Evolutionary conservation across 805 yeast species (phyloP), one percentile per base, ranked within the genome.

Genomic region (Ogataea populi-albae): DNA sequence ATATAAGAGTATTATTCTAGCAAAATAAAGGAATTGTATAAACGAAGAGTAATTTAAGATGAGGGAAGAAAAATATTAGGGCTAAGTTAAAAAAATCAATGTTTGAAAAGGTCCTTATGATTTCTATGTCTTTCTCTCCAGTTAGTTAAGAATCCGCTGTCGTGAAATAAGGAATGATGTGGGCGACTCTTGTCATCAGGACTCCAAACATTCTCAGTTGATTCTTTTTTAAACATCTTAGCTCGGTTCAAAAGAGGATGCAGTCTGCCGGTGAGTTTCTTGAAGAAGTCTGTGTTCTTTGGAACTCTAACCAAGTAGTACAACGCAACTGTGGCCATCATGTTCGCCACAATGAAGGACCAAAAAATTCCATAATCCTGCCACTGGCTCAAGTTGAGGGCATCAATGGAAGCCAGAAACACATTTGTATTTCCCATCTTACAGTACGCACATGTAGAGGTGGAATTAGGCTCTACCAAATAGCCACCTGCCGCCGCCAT

Each of bases 251-350:
- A 6, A 5, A 23, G 7, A 10, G 37, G 34, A 5, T 29, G 33
- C 5, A 38, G 10, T n/a, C 23, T 23, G 4, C 38, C 35, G 4
- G 21, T 6, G 12, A 20, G 14, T n/a, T 25, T 33, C 28, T 38
- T 38, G 38, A 38, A 34, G 12, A 33, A 10, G 22, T 38, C 41
- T 3, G 27, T 20, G 30, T 34, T 38, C 52, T 79, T 80, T 28
- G 89, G 89, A 38, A 81, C 88, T 65, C 89, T 72, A 19, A 79
- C 73, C 23, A 74, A 50, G 79, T 81, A 69, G 52, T 69, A 69
- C 38, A 53, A 35, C 37, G 43, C 37, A 24, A 51, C 34, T 4
- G 56, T 43, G 30, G 60, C 35, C 3, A 31, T 5, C 12, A 59
- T 42, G 48, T 75, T 69, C 46, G 73, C 57, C 17, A 54, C 60